These are phyloP conservation scores for Juncus effusus DNA, from an alignment of 176 grass and related monocot genomes.

Conservation along the genomic window DNA sequence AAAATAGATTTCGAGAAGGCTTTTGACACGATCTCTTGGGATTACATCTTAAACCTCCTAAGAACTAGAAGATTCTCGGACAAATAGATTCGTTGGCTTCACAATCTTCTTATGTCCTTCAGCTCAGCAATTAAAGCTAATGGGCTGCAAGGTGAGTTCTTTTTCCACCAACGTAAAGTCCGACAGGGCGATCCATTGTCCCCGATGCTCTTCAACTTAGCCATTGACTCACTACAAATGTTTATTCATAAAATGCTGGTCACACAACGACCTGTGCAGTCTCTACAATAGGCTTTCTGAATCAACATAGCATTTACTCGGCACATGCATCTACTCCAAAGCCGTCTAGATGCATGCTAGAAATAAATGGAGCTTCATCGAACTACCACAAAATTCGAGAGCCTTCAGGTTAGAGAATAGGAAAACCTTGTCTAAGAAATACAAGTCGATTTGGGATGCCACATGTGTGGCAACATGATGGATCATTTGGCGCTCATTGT, in stretches of 20 bases:
- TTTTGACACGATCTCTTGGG: not conserved
- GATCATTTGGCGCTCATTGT: too few species aligned
- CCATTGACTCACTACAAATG: not conserved
- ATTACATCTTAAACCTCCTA: not conserved
- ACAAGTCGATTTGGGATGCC: too few species aligned
- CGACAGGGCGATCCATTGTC: not conserved
- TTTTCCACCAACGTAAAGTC: not conserved
- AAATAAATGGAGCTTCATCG: too few species aligned
- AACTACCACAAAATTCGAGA: too few species aligned
- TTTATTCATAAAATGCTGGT: not conserved
- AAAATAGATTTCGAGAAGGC: not conserved
- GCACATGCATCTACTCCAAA: too few species aligned
- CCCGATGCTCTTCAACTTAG: not conserved
- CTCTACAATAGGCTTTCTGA: too few species aligned
- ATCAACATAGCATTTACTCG: too few species aligned
- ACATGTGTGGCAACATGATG: too few species aligned
- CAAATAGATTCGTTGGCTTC: not conserved
- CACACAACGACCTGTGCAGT: too few species aligned
- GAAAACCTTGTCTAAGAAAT: too few species aligned
- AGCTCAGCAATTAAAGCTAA: not conserved
- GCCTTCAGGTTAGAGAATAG: too few species aligned
- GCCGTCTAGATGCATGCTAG: too few species aligned
- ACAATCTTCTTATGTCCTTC: not conserved
- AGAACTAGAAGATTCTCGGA: not conserved
- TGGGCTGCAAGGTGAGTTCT: not conserved